phyloP scores from a whole-genome alignment of 345 rosid species.

The Pistacia atlantica region DNA sequence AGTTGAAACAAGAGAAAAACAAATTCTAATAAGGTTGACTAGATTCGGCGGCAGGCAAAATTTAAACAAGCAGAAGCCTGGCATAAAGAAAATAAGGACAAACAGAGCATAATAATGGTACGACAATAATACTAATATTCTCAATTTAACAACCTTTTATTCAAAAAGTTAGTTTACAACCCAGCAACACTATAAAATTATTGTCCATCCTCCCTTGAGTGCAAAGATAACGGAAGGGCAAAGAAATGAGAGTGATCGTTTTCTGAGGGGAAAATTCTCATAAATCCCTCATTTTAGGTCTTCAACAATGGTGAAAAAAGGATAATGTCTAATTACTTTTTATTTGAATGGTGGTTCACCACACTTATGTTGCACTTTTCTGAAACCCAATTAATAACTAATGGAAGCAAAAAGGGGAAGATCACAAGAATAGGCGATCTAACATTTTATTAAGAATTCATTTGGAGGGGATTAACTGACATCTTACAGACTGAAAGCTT shows the following conservation, averaged over 20 bases:
- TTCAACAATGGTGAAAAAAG: background rate
- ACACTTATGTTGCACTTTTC: too few species aligned
- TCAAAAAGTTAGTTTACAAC: background rate
- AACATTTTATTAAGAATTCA: too few species aligned
- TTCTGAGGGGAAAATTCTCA: background rate
- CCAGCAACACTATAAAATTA: background rate
- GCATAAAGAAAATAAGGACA: background rate
- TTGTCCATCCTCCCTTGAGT: background rate
- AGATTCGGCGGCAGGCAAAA: constrained; percentile 6
- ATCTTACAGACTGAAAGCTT: too few species aligned
- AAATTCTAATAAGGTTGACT: background rate
- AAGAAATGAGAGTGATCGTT: background rate
- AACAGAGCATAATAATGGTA: too few species aligned
- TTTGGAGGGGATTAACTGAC: too few species aligned
- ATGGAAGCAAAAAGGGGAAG: too few species aligned
- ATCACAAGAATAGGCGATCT: too few species aligned
- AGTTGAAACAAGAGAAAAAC: constrained; percentile 5
- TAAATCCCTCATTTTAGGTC: too few species aligned
- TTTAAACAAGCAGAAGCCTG: background rate
- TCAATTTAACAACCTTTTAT: background rate
- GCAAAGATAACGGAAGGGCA: background rate
- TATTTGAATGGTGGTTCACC: too few species aligned
- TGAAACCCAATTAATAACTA: too few species aligned
- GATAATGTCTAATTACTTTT: too few species aligned
- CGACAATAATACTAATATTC: background rate